Evolutionary conservation across 192 early-diverging fungal species (phyloP).

Genomic region (Phycomyces nitens): DNA sequence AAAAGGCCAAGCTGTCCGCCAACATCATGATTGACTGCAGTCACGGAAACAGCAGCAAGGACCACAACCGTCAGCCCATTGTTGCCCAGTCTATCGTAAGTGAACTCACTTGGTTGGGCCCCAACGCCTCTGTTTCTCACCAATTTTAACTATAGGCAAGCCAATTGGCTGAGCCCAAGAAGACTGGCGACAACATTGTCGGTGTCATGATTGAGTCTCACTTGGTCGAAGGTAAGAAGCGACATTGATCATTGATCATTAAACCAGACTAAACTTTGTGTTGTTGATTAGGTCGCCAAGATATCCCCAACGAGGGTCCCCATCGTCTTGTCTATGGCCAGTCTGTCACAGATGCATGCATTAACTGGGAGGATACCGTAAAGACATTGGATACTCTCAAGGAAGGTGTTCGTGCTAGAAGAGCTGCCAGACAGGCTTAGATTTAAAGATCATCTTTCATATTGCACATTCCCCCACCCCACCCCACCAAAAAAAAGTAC

Average conservation of each 20-base stretch:
- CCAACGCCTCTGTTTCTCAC: too few relatives aligned
- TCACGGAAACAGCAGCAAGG: constrained; percentile 92
- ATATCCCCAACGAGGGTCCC: constrained; percentile 70
- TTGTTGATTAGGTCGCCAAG: constrained; percentile 44
- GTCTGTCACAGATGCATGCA: constrained; percentile 91
- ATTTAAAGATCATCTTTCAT: neutral
- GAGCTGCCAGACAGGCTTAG: constrained; percentile 23
- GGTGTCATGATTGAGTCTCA: constrained; percentile 98
- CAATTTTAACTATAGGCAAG: constrained; percentile 30
- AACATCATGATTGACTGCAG: constrained; percentile 93
- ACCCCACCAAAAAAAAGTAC: too few relatives aligned
- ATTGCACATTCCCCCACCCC: neutral
- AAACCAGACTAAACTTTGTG: neutral
- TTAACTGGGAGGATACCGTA: constrained; percentile 87
- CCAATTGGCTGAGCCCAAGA: constrained; percentile 56
- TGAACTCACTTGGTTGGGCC: neutral
- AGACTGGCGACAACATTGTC: constrained; percentile 67
- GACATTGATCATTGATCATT: neutral
- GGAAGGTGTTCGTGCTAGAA: constrained; percentile 68
- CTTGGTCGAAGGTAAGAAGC: constrained; percentile 65
- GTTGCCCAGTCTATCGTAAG: constrained; percentile 66
- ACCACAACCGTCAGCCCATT: constrained; percentile 78
- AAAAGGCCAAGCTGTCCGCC: constrained; percentile 52
- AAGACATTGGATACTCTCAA: constrained; percentile 68
- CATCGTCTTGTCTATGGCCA: constrained; percentile 79